Base-by-base conservation (phyloP, 345 rosid species). In the Acer campestre region DNA sequence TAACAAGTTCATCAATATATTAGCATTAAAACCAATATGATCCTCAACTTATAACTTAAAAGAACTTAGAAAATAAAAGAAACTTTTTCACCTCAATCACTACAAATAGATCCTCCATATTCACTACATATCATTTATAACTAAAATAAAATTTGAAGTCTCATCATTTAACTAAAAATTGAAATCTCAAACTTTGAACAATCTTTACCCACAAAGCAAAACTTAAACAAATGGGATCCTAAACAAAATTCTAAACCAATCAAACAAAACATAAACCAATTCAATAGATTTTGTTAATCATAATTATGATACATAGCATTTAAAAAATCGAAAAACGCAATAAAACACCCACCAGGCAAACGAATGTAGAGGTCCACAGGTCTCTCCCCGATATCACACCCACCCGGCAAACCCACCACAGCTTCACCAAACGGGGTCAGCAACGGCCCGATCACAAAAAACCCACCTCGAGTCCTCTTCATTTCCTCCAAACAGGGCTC, bases 311-410 rank as follows among this genome's bases (percentile, higher is more conserved):
- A 75, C 22, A 27, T 12, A 7, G 20, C 35, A 42, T 42, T 42
- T 42, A 4, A 42, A 42, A 14, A 48, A 61, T 12, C 0, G 0
- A 29, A n/a, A 7, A 29, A 59, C 1, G 0, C 73, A 61, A 0
- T 17, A 38, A 7, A 29, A 23, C 2, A 20, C 38, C 61, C 35
- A 59, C 31, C 76, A n/a, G n/a, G n/a, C n/a, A n/a, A n/a, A 25
- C 73, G 70, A 49, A 84, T 20, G 67, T 79, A 77, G 55, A 84
- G 67, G 61, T 84, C 83, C 0, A 84, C 87, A 51, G 84, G 85
- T 44, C 87, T 74, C 12, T 64, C 29, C 70, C 83, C 85, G 71
- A 81, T 84, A 29, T 84, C 79, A 71, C 85, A 84, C 63, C 87
- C 87, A 44, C 87, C 83, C 1, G 85, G 85, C 77, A 84, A 73